phyloP scores from a whole-genome alignment of 352 stramenopile species.

The Globisporangium takayamanum region DNA sequence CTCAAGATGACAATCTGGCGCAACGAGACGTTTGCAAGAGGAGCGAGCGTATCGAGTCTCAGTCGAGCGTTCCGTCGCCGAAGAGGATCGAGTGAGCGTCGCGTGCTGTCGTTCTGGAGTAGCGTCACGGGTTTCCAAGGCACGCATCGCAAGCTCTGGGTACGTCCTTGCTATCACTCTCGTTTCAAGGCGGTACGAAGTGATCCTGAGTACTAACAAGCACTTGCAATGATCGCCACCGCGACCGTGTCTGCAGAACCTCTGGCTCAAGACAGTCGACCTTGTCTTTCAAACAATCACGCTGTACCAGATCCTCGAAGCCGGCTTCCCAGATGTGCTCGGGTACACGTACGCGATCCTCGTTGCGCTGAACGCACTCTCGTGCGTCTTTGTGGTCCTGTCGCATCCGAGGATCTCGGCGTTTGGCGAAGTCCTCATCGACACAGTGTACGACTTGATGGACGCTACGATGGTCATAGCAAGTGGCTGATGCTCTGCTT shows the following conservation, averaged over 20 bases:
- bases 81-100: conserved; percentile 5
- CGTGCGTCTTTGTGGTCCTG: conserved; percentile 20
- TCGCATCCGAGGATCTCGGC: conserved; percentile 13
- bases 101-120: conserved; percentile 10
- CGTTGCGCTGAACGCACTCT: conserved; percentile 17
- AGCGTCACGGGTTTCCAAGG: conserved; percentile 23
- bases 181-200: no score
- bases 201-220: not conserved
- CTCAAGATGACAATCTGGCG: conserved; percentile 4
- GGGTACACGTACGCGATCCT: conserved; percentile 18
- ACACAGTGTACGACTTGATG: conserved; percentile 15
- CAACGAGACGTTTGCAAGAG: not conserved
- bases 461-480: no score
- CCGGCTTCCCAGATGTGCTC: conserved; percentile 18
- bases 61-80: not conserved
- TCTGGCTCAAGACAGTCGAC: conserved; percentile 26
- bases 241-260: conserved; percentile 17
- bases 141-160: conserved; percentile 30
- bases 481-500: not conserved
- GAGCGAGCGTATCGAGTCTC: not conserved
- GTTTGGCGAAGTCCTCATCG: conserved; percentile 28
- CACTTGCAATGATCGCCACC: not conserved
- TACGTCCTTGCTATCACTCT: conserved; percentile 6
- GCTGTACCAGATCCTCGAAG: conserved; percentile 23
- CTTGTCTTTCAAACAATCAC: conserved; percentile 22